Conservation (phyloP, 257 asterid genomes). For the Linaria vulgaris region DNA sequence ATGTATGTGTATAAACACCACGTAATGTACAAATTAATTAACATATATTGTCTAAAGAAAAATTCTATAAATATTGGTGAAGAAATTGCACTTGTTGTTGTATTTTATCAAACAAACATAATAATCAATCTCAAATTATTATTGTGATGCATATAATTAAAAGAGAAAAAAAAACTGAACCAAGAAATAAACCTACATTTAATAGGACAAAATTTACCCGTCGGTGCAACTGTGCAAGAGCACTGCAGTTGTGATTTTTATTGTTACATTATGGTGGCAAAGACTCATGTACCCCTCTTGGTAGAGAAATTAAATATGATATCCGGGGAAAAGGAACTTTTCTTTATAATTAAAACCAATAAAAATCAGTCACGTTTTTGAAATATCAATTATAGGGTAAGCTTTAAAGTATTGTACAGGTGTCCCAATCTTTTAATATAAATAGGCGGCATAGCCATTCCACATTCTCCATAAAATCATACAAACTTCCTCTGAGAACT, state of each 20-base stretch:
- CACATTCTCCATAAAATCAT: conserved; percentile 18
- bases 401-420: conserved; percentile 22
- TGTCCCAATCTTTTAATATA: conserved; percentile 33
- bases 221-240: too few species aligned
- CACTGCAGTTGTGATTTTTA: background rate
- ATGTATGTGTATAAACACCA: too few species aligned
- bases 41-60: too few species aligned
- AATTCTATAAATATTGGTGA: too few species aligned
- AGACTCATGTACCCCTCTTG: conserved; percentile 23
- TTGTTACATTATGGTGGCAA: background rate
- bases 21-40: too few species aligned
- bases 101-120: too few species aligned
- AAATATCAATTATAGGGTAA: conserved; percentile 14
- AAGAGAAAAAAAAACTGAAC: too few species aligned
- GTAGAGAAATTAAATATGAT: conserved; percentile 9
- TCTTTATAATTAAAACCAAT: conserved; percentile 21
- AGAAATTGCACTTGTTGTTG: too few species aligned
- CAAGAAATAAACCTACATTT: too few species aligned
- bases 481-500: background rate
- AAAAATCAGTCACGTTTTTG: conserved; percentile 25
- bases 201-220: too few species aligned
- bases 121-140: too few species aligned
- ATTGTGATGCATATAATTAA: too few species aligned
- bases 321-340: conserved; percentile 24
- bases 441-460: conserved; percentile 29